These are phyloP conservation scores for Nissolia schottii DNA, from an alignment of 306 rosid genomes.

Conservation along the genomic window DNA sequence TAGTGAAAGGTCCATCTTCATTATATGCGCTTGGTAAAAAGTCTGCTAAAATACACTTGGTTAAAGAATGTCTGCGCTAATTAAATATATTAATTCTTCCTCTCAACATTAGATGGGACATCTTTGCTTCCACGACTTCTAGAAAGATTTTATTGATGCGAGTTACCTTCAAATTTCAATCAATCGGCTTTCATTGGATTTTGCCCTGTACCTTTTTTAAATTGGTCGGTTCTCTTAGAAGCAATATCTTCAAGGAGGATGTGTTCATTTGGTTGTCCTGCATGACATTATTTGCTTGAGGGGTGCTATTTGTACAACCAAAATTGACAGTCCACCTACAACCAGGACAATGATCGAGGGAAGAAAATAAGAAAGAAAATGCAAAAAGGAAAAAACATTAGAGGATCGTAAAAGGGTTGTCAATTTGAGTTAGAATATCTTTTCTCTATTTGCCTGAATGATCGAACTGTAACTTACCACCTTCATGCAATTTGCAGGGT, in stretches of 20 bases:
- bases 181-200: neutral
- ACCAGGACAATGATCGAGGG: too few species aligned
- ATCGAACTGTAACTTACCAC: slow-evolving; percentile 21
- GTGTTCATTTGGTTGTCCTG: slow-evolving; percentile 5
- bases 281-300: too few species aligned
- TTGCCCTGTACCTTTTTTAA: neutral
- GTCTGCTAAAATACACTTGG: neutral
- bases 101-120: neutral
- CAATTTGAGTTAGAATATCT: too few species aligned
- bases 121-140: neutral
- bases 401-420: too few species aligned
- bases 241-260: neutral
- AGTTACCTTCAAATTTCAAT: neutral
- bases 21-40: neutral
- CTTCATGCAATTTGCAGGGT: slow-evolving; percentile 59
- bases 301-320: too few species aligned
- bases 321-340: too few species aligned
- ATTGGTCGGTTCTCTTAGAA: neutral
- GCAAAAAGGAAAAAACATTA: too few species aligned
- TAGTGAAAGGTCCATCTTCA: neutral
- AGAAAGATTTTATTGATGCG: neutral
- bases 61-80: neutral
- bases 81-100: slow-evolving; percentile 8
- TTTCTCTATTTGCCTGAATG: neutral
- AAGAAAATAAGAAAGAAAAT: too few species aligned